Base-by-base conservation (phyloP, 2,329 filamentous ascomycete species). In the Claviceps cyperi region DNA sequence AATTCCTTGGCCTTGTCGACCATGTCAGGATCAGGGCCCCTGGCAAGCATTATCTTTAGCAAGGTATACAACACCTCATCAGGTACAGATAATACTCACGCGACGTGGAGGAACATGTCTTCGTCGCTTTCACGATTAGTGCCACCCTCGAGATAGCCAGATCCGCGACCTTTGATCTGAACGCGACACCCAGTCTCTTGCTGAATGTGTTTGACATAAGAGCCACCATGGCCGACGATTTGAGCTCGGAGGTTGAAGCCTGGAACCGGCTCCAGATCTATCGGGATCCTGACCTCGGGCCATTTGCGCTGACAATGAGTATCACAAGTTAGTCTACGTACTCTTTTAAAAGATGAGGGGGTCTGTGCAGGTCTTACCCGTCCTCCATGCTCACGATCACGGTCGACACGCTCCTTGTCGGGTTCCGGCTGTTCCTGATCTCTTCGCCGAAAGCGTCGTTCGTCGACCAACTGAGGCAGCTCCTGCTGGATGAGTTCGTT, bases 151-250 rank as follows among this genome's bases (percentile, higher is more conserved):
- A 94, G 82, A 64, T 94, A 98, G 14, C 92, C 92, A 49, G 90
- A 97, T 39, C 90, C 90, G 55, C 86, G 87, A 17, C 92, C 92
- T 66, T 98, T 98, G 70, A 98, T 98, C 66, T 98, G 92, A 24
- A 98, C 92, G 58, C 91, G 86, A 65, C 92, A 97, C 54, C 86
- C 79, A 14, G 92, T 97, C 67, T 95, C 89, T 63, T 90, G 83
- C 68, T 97, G 92, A 56, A 98, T 97, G 63, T 96, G 91, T 69
- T 98, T 98, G 53, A 98, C 92, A 63, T 97, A 96, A 43, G 87
- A 85, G 53, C 92, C 92, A 35, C 89, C 89, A 58, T 91, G 86
- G 47, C 92, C 92, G 50, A 98, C 92, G 45, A 98, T 91, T 64
- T 97, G 90, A 48, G 92, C 92, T 55, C 92, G 85, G 46, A 98